These are phyloP conservation scores for Sordariomycetes sp. DNA, from an alignment of 2,329 filamentous ascomycete genomes.

Conservation along the genomic window DNA sequence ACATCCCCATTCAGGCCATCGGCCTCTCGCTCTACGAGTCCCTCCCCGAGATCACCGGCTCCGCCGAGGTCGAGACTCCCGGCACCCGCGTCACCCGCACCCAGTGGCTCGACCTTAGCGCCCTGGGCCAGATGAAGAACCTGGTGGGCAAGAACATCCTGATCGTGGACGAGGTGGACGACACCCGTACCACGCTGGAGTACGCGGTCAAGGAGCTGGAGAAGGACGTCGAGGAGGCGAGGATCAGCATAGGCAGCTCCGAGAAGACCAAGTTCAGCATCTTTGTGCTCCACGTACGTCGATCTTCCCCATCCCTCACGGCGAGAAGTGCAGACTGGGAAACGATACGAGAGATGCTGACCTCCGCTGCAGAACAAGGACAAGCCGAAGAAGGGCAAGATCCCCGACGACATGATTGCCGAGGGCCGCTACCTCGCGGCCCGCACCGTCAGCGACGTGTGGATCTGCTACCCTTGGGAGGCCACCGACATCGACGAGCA, in stretches of 20 bases:
- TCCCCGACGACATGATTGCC: conserved; percentile 69
- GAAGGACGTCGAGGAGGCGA: conserved; percentile 83
- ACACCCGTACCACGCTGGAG: conserved; percentile 87
- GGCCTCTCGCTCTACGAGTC: conserved; percentile 94
- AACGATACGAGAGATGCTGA: neutral
- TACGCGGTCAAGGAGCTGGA: conserved; percentile 88
- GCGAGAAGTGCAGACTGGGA: neutral
- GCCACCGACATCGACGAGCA: conserved; percentile 90
- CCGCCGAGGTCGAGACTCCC: conserved; percentile 55
- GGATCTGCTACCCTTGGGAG: conserved; percentile 99
- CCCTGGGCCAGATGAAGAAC: conserved; percentile 73
- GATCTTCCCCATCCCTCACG: conserved; percentile 5
- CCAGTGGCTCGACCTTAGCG: conserved; percentile 91
- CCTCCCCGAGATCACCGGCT: conserved; percentile 37
- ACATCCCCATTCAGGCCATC: conserved; percentile 99
- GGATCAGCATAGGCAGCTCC: conserved; percentile 58
- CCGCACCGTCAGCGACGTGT: conserved; percentile 81
- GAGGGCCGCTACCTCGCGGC: conserved; percentile 72
- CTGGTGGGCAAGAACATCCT: conserved; percentile 84
- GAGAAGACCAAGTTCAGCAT: conserved; percentile 78
- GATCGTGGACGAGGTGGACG: conserved; percentile 92
- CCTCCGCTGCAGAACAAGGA: conserved; percentile 70
- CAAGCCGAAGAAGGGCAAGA: conserved; percentile 82
- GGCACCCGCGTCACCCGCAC: conserved; percentile 95
- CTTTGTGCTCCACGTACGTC: conserved; percentile 82